Evolutionary conservation across 2,329 filamentous ascomycete genomes (phyloP).

Genomic region (Aspergillus pseudoterreus): DNA sequence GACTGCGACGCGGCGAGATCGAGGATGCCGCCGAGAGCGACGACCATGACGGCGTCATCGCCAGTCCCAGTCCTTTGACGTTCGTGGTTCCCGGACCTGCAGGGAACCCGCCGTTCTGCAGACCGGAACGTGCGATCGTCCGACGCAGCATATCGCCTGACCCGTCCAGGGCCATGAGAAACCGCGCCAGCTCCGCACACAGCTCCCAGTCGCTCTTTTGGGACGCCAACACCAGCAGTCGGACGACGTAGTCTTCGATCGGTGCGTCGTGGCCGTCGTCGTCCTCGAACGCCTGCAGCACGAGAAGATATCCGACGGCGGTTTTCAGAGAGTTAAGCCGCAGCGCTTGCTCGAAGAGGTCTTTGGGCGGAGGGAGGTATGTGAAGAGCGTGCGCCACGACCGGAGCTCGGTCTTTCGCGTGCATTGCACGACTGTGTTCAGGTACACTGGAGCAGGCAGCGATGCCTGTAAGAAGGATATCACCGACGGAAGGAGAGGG

Average conservation of each 20-base stretch:
- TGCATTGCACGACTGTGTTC: slow-evolving; percentile 94
- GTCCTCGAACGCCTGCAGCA: slow-evolving; percentile 75
- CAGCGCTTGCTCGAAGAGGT: slow-evolving; percentile 89
- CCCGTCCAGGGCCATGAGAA: slow-evolving; percentile 87
- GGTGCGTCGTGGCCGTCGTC: slow-evolving; percentile 51
- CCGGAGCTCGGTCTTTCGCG: slow-evolving; percentile 90
- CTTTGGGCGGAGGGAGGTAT: slow-evolving; percentile 83
- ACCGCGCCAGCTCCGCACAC: slow-evolving; percentile 91
- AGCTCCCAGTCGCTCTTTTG: slow-evolving; percentile 88
- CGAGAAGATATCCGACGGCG: slow-evolving; percentile 91
- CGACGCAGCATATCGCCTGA: slow-evolving; percentile 69
- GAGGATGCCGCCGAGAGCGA: slow-evolving; percentile 29
- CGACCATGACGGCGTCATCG: slow-evolving; percentile 30
- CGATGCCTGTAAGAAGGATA: slow-evolving; percentile 64
- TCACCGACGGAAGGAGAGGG: slow-evolving; percentile 49
- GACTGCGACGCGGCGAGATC: slow-evolving; percentile 16
- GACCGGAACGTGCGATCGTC: slow-evolving; percentile 40
- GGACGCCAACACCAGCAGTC: slow-evolving; percentile 76
- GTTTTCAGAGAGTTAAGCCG: slow-evolving; percentile 85
- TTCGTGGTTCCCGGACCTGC: slow-evolving; percentile 12
- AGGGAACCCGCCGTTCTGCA: slow-evolving; percentile 20
- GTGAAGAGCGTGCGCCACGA: slow-evolving; percentile 93
- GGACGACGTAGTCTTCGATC: slow-evolving; percentile 59
- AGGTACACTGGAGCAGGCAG: slow-evolving; percentile 71
- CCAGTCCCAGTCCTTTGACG: slow-evolving; percentile 34